A percentile compares a stretch with the other conserved stretches of the same genome.
Evolutionary conservation across 331 rosid genomes (phyloP).

Genomic region (Malus hybrid): DNA sequence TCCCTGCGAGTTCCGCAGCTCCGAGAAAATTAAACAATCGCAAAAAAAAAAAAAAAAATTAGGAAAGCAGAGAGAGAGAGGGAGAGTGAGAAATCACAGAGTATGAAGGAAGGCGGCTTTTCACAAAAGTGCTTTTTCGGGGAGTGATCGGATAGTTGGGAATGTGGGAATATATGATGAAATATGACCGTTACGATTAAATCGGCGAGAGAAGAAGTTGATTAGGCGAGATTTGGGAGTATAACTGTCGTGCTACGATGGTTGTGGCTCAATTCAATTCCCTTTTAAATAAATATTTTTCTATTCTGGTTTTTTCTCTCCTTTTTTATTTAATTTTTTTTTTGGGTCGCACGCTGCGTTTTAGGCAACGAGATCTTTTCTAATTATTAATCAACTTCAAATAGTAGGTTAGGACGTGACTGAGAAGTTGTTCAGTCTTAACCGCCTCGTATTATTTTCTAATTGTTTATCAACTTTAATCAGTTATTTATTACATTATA

Average conservation of each 20-base stretch:
- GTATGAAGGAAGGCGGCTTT: background rate
- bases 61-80: background rate
- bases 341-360: constrained; percentile 21
- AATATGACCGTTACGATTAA: constrained; percentile 60
- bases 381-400: background rate
- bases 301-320: background rate
- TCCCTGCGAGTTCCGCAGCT: background rate
- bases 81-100: background rate
- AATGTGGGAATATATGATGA: background rate
- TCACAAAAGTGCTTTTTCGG: background rate
- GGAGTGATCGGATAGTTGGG: background rate
- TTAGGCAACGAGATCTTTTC: background rate
- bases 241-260: constrained; percentile 39
- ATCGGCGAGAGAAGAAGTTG: constrained; percentile 20
- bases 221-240: constrained; percentile 35
- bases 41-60: background rate
- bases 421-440: no score
- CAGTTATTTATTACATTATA: no score
- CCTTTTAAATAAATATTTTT: constrained; percentile 15
- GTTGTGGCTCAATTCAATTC: background rate
- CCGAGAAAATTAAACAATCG: background rate
- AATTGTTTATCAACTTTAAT: no score
- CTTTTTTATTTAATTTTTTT: background rate
- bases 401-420: no score
- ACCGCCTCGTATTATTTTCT: no score